phyloP scores from a whole-genome alignment of 2,329 filamentous ascomycete genomes.

The Penicillium sp. region DNA sequence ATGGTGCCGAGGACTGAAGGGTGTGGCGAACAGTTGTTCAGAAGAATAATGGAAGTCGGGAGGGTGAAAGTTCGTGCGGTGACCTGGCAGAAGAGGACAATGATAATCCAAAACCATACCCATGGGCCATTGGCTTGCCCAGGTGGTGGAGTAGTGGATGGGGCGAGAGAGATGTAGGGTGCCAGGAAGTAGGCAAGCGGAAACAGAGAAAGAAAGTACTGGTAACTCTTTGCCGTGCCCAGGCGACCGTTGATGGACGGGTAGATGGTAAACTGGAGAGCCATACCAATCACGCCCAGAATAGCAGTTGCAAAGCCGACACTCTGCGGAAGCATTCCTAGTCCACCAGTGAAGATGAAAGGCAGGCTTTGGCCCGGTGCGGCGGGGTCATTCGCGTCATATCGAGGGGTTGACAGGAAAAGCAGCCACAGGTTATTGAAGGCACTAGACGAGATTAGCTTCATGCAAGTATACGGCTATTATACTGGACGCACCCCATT shows the following conservation, averaged over 20 bases:
- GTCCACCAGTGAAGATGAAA: slow-evolving; percentile 60
- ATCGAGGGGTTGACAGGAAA: slow-evolving; percentile 68
- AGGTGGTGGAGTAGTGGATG: slow-evolving; percentile 46
- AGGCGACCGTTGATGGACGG: slow-evolving; percentile 60
- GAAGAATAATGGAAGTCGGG: slow-evolving; percentile 53
- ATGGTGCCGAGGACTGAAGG: slow-evolving; percentile 55
- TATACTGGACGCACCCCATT: slow-evolving; percentile 39
- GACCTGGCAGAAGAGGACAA: slow-evolving; percentile 64
- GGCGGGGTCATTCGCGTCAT: slow-evolving; percentile 36
- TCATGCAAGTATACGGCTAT: no score
- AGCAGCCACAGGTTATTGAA: slow-evolving; percentile 73
- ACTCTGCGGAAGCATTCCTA: slow-evolving; percentile 63
- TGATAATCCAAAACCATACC: slow-evolving; percentile 61
- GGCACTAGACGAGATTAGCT: slow-evolving; percentile 43
- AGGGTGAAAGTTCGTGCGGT: slow-evolving; percentile 64
- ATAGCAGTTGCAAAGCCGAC: slow-evolving; percentile 71
- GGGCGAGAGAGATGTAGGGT: slow-evolving; percentile 65
- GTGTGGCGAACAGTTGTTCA: slow-evolving; percentile 57
- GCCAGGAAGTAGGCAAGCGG: slow-evolving; percentile 65
- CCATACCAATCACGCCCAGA: slow-evolving; percentile 66
- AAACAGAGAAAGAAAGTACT: slow-evolving; percentile 62
- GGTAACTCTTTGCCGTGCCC: slow-evolving; percentile 63
- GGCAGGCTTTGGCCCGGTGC: slow-evolving; percentile 46
- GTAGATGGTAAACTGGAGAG: slow-evolving; percentile 65
- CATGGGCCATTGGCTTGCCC: slow-evolving; percentile 37